Evolutionary conservation across 202 grass and related monocot species (phyloP).

Genomic region (Sporobolus alterniflorus): DNA sequence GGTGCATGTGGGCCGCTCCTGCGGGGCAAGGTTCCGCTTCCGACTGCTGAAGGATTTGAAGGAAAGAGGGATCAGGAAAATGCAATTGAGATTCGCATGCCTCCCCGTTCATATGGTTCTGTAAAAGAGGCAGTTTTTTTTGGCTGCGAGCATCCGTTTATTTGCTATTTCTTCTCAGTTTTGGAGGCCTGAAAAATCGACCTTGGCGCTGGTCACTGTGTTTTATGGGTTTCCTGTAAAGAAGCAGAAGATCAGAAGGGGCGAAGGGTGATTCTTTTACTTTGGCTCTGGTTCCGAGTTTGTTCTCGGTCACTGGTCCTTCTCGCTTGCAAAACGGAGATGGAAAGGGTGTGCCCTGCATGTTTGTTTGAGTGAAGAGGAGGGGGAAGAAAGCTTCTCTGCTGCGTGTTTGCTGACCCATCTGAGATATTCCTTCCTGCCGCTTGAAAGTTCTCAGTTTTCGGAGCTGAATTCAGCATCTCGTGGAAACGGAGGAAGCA

Average conservation of each 20-base stretch:
- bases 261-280: background rate
- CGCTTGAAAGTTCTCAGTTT: constrained; percentile 23
- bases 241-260: constrained; percentile 17
- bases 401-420: constrained; percentile 14
- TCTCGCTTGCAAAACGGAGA: background rate
- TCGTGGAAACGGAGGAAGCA: constrained; percentile 46
- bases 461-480: constrained; percentile 23
- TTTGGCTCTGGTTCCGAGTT: constrained; percentile 14
- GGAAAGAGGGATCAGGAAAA: constrained; percentile 23
- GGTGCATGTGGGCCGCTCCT: constrained; percentile 33
- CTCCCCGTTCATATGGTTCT: constrained; percentile 5
- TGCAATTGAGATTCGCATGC: background rate
- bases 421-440: constrained; percentile 26
- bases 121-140: constrained; percentile 12
- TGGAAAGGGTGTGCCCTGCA: background rate
- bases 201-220: background rate
- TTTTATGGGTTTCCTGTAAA: constrained; percentile 15
- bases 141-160: constrained; percentile 19
- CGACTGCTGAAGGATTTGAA: constrained; percentile 3
- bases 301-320: constrained; percentile 1
- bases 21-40: constrained; percentile 19
- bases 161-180: constrained; percentile 18
- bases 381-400: background rate
- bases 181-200: constrained; percentile 10
- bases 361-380: constrained; percentile 30